Evolutionary conservation across 2,329 filamentous ascomycete genomes (phyloP).

Genomic region (Dactylellina drechsleri): DNA sequence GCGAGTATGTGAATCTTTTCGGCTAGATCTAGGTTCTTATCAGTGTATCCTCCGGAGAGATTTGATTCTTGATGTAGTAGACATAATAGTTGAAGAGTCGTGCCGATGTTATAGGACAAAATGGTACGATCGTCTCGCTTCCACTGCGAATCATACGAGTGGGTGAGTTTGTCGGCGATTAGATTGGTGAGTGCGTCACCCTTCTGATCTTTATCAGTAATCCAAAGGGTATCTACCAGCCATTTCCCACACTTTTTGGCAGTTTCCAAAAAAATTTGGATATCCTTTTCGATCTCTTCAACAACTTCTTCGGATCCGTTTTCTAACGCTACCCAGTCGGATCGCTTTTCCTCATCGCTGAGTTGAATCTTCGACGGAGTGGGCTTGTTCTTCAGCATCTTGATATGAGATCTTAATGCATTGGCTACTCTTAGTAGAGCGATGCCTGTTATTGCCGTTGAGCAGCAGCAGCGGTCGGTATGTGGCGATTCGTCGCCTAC

Average conservation of each 20-base stretch:
- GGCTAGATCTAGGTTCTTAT: constrained; percentile 13
- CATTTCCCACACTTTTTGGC: constrained; percentile 36
- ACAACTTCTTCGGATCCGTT: constrained; percentile 30
- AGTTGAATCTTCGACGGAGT: constrained; percentile 36
- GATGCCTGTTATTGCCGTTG: constrained; percentile 40
- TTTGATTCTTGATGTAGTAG: constrained; percentile 37
- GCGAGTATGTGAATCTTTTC: constrained; percentile 45
- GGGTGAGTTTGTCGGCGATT: constrained; percentile 46
- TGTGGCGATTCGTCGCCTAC: constrained; percentile 44
- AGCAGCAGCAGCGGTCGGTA: constrained; percentile 49
- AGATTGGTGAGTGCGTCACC: constrained; percentile 44
- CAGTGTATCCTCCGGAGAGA: not conserved
- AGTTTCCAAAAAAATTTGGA: constrained; percentile 23
- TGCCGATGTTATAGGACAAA: constrained; percentile 45
- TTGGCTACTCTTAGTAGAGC: constrained; percentile 27
- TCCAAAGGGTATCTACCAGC: constrained; percentile 38
- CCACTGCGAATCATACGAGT: constrained; percentile 40
- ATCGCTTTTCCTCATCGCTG: constrained; percentile 51
- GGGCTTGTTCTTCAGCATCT: constrained; percentile 24
- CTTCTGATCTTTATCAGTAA: constrained; percentile 42
- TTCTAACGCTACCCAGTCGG: constrained; percentile 49
- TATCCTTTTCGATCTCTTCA: constrained; percentile 49
- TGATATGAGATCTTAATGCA: constrained; percentile 42
- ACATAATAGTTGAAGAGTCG: constrained; percentile 47
- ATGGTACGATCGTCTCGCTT: constrained; percentile 48